Conservation (phyloP, 768 basidiomycete genomes). For the Lactarius indigo region DNA sequence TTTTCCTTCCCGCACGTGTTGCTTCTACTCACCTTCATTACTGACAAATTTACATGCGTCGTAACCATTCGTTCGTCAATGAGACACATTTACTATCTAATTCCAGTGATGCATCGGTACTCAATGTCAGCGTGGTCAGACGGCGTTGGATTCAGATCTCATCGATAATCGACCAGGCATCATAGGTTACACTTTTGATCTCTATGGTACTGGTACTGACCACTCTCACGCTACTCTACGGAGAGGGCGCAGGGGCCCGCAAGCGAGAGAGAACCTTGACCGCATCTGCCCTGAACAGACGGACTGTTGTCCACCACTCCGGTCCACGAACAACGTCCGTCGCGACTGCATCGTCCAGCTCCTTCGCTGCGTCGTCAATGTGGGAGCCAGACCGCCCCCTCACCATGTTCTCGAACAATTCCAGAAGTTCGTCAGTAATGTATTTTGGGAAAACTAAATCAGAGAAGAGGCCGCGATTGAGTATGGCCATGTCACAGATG, state of each 20-base stretch:
- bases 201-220: no score
- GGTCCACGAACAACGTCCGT: no score
- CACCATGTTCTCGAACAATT: neutral
- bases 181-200: no score
- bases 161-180: no score
- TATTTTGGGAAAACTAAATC: neutral
- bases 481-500: neutral
- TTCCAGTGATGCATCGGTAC: neutral
- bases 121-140: no score
- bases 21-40: no score
- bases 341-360: no score
- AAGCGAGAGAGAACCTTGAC: neutral
- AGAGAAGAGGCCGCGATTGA: neutral
- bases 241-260: neutral
- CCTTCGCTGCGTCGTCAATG: no score
- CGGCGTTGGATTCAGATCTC: no score
- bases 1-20: no score
- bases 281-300: neutral
- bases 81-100: neutral
- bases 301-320: no score
- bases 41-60: neutral
- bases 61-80: neutral
- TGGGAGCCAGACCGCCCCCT: neutral
- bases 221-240: neutral
- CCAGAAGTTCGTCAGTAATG: constrained; percentile 2